phyloP scores from a whole-genome alignment of 2,329 filamentous ascomycete genomes.

The Pyrenochaeta sp. region DNA sequence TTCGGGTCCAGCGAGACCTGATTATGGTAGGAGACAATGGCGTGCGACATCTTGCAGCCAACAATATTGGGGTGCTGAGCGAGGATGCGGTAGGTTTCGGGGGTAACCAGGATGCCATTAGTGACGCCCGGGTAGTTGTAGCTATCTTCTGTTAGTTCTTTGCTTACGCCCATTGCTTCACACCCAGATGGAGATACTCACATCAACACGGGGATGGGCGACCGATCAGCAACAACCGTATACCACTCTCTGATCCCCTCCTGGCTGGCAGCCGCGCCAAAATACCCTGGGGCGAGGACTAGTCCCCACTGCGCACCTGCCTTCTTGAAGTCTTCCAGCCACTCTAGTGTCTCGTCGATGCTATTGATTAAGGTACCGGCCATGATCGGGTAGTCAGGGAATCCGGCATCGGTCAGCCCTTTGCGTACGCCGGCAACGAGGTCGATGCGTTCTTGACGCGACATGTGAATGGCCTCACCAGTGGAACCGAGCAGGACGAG shows the following conservation, averaged over 20 bases:
- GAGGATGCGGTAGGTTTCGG: constrained; percentile 66
- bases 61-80: constrained; percentile 72
- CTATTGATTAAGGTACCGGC: constrained; percentile 69
- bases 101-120: constrained; percentile 68
- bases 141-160: constrained; percentile 45
- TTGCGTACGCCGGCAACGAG: constrained; percentile 65
- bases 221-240: constrained; percentile 66
- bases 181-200: constrained; percentile 42
- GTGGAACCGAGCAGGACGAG: constrained; percentile 71
- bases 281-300: constrained; percentile 71
- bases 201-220: constrained; percentile 68
- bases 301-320: constrained; percentile 70
- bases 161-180: not conserved
- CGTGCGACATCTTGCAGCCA: constrained; percentile 74
- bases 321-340: constrained; percentile 63
- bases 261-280: constrained; percentile 66
- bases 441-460: constrained; percentile 63
- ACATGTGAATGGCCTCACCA: constrained; percentile 70
- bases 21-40: constrained; percentile 70
- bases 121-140: constrained; percentile 74
- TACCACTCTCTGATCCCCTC: constrained; percentile 69
- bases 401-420: constrained; percentile 65
- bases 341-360: constrained; percentile 67
- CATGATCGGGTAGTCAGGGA: constrained; percentile 67
- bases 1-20: constrained; percentile 67